phyloP scores from a whole-genome alignment of 2,329 filamentous ascomycete genomes.

The Aciculosporium take region DNA sequence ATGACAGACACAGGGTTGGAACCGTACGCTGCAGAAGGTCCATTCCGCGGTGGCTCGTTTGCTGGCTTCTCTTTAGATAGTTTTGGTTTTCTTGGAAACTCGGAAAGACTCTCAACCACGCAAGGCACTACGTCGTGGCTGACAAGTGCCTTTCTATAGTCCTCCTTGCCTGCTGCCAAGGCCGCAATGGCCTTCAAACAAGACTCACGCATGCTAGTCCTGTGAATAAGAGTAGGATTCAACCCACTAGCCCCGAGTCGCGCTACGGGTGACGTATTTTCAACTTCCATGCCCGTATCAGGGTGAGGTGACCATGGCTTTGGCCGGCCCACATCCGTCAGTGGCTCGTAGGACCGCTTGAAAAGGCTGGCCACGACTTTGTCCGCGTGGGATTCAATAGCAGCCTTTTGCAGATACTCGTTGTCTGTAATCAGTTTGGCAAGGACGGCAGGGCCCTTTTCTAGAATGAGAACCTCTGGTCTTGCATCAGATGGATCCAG shows the following conservation, averaged over 20 bases:
- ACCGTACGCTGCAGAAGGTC: conserved; percentile 40
- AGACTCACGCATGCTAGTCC: conserved; percentile 61
- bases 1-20: conserved; percentile 63
- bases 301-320: conserved; percentile 26
- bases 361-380: conserved; percentile 33
- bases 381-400: conserved; percentile 49
- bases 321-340: conserved; percentile 17
- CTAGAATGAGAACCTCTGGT: conserved; percentile 35
- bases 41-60: conserved; percentile 16
- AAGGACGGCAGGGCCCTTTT: conserved; percentile 61
- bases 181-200: conserved; percentile 69
- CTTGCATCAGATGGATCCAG: conserved; percentile 23
- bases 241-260: conserved; percentile 48
- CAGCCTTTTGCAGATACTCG: conserved; percentile 65
- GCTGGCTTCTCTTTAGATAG: conserved; percentile 25
- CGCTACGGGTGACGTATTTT: conserved; percentile 22
- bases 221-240: conserved; percentile 47
- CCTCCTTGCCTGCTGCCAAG: conserved; percentile 66
- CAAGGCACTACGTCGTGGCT: conserved; percentile 68
- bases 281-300: conserved; percentile 20
- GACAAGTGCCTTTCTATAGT: conserved; percentile 69
- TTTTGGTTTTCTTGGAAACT: conserved; percentile 38
- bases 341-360: conserved; percentile 35
- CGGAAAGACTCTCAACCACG: conserved; percentile 64
- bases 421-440: conserved; percentile 68